Evolutionary conservation across 139 green algal genomes (phyloP).

Genomic region (Coelastrella sp.): DNA sequence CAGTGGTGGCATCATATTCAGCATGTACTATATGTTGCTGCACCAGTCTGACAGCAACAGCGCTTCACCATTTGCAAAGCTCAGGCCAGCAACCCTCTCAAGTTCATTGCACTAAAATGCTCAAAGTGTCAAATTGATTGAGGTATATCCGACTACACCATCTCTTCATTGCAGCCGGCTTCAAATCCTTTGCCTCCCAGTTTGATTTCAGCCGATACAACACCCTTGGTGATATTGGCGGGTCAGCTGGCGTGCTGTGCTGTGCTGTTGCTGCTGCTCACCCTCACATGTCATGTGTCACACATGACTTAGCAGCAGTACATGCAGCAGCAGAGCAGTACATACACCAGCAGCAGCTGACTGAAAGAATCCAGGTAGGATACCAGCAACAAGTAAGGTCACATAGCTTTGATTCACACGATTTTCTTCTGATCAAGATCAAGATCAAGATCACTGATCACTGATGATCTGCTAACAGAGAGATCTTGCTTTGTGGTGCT

Average conservation of each 20-base stretch:
- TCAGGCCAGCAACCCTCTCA: no score
- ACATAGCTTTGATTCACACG: no score
- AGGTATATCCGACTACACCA: not conserved
- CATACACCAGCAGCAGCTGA: slow-evolving; percentile 36
- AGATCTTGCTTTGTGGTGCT: no score
- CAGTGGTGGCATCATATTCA: no score
- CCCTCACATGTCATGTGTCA: slow-evolving; percentile 47
- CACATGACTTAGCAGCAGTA: slow-evolving; percentile 53
- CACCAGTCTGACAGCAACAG: no score
- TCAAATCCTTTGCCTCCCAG: slow-evolving; percentile 11
- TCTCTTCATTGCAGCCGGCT: slow-evolving; percentile 30
- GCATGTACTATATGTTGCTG: no score
- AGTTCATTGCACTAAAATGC: no score
- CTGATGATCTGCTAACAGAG: no score
- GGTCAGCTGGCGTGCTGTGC: slow-evolving; percentile 50
- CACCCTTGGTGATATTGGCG: slow-evolving; percentile 54
- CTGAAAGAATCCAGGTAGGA: slow-evolving; percentile 45
- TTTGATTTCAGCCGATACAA: slow-evolving; percentile 46
- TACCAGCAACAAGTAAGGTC: no score
- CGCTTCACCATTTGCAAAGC: no score
- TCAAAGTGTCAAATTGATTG: not conserved
- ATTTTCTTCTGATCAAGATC: no score
- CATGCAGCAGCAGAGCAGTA: slow-evolving; percentile 43
- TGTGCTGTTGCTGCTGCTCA: slow-evolving; percentile 44
- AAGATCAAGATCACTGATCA: no score